Percentiles rank a stretch among this genome's conserved stretches.
Conservation (phyloP, 2,329 filamentous ascomycete species). For the Microdochium paspali region DNA sequence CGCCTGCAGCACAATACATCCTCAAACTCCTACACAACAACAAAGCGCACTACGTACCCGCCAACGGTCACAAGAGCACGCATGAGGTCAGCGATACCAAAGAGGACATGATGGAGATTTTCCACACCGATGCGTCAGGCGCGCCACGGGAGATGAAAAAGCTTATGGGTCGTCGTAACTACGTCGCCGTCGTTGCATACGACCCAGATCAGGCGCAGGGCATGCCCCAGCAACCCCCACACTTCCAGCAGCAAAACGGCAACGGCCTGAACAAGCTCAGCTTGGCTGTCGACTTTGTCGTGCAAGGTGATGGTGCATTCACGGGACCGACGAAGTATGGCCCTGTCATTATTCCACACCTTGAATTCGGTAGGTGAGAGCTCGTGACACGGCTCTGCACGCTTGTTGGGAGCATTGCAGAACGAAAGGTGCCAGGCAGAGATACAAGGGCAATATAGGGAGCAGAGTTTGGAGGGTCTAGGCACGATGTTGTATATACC, state of each 20-base stretch:
- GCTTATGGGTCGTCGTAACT: constrained; percentile 89
- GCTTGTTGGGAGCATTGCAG: too few relatives aligned
- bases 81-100: constrained; percentile 83
- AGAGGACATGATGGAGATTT: constrained; percentile 99
- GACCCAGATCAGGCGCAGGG: constrained; percentile 66
- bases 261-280: constrained; percentile 57
- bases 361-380: constrained; percentile 60
- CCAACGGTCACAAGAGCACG: constrained; percentile 66
- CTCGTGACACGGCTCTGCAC: too few relatives aligned
- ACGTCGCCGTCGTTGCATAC: constrained; percentile 86
- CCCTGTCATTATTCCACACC: constrained; percentile 84
- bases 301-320: constrained; percentile 81
- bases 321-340: constrained; percentile 88
- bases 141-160: constrained; percentile 73
- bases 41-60: constrained; percentile 82
- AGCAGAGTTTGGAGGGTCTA: too few relatives aligned
- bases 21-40: constrained; percentile 94
- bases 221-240: constrained; percentile 18
- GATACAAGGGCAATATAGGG: too few relatives aligned
- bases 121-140: constrained; percentile 89
- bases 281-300: constrained; percentile 91
- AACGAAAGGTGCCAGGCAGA: too few relatives aligned
- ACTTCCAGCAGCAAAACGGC: constrained; percentile 17
- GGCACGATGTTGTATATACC: not conserved
- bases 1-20: constrained; percentile 75